Conservation (phyloP, 306 rosid species). For the Fragaria vesca region DNA sequence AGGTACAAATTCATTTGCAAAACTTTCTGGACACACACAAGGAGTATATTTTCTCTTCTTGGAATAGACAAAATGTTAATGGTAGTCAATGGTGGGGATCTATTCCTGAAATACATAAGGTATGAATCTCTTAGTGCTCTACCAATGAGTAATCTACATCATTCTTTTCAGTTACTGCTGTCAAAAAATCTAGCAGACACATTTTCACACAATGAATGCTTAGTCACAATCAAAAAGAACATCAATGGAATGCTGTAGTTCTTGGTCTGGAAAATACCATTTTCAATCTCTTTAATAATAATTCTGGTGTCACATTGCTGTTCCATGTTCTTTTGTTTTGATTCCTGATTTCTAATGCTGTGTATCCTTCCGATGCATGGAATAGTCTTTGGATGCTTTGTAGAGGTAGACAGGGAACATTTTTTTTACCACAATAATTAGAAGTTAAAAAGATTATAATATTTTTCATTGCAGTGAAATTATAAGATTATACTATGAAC, state of each 20-base stretch:
- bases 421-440: slow-evolving; percentile 39
- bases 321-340: not conserved
- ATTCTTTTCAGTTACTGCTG: slow-evolving; percentile 12
- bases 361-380: not conserved
- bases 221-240: slow-evolving; percentile 41
- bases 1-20: not conserved
- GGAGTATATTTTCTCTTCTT: not conserved
- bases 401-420: slow-evolving; percentile 25
- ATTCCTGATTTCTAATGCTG: too few relatives aligned
- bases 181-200: slow-evolving; percentile 27
- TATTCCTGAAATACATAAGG: slow-evolving; percentile 5
- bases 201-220: slow-evolving; percentile 38
- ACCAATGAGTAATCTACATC: slow-evolving; percentile 5
- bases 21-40: not conserved
- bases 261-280: slow-evolving; percentile 14
- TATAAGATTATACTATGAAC: not conserved
- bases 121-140: slow-evolving; percentile 5
- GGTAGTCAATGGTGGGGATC: slow-evolving; percentile 2
- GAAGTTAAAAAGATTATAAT: not conserved
- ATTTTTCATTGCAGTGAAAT: not conserved
- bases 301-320: slow-evolving; percentile 2
- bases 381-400: slow-evolving; percentile 28
- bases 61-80: not conserved
- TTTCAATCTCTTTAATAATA: not conserved
- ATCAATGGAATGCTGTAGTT: slow-evolving; percentile 22